Percentiles rank a stretch among this genome's conserved stretches.
Conservation (phyloP, 169 alveolate genomes). For the Plasmodium blacklocki region DNA sequence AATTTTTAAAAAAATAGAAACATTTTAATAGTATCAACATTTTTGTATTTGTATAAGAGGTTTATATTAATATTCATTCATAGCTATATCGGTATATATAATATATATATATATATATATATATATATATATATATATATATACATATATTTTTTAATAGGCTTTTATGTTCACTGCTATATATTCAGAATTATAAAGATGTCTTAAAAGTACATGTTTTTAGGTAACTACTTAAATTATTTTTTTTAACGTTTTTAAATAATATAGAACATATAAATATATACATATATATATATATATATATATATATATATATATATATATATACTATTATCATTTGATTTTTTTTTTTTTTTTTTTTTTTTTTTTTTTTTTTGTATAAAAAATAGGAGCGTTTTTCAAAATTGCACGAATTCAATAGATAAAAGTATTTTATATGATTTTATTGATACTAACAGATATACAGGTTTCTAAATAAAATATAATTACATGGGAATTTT, state of each 20-base stretch:
- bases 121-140: neutral
- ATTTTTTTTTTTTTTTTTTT: neutral
- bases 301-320: neutral
- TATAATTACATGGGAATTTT: neutral
- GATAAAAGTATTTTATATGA: slow-evolving; percentile 70
- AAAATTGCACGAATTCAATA: slow-evolving; percentile 62
- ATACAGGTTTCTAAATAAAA: slow-evolving; percentile 42
- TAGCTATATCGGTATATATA: neutral
- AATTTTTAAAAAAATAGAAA: slow-evolving; percentile 7
- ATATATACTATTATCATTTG: neutral
- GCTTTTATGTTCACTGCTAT: slow-evolving; percentile 32
- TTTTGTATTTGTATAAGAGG: neutral
- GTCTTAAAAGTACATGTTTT: slow-evolving; percentile 64
- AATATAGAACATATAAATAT: neutral
- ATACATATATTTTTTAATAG: slow-evolving; percentile 16
- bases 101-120: neutral
- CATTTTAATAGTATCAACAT: too few relatives aligned
- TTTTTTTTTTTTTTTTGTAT: neutral
- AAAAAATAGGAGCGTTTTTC: slow-evolving; percentile 58
- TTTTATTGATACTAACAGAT: slow-evolving; percentile 52
- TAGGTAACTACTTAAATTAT: slow-evolving; percentile 9
- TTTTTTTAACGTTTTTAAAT: neutral
- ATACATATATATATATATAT: neutral
- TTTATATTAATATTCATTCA: neutral
- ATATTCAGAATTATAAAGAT: slow-evolving; percentile 59